A percentile compares a stretch with the other conserved stretches of the same genome.
phyloP scores from a whole-genome alignment of 805 yeast species.

The Hanseniaspora lachancei region DNA sequence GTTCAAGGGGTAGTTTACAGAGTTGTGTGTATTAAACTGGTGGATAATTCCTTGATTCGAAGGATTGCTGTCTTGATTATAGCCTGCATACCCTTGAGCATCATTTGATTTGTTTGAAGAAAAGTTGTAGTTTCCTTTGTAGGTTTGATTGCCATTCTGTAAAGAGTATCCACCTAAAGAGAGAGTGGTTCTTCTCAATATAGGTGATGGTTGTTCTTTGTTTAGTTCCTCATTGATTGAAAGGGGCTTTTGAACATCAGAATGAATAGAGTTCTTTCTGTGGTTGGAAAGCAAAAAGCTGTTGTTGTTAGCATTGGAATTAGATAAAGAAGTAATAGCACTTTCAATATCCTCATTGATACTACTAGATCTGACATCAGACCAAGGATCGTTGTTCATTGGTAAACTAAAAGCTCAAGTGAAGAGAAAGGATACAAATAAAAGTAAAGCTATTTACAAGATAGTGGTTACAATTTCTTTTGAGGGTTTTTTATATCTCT shows the following conservation, averaged over 20 bases:
- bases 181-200: constrained; percentile 21
- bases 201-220: constrained; percentile 16
- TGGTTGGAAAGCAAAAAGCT: constrained; percentile 21
- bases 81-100: background rate
- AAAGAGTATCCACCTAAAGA: constrained; percentile 22
- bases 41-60: background rate
- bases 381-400: constrained; percentile 13
- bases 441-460: constrained; percentile 15
- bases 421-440: no score
- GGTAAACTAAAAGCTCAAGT: background rate
- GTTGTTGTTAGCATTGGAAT: constrained; percentile 14
- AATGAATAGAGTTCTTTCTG: constrained; percentile 23
- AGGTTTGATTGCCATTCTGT: constrained; percentile 8
- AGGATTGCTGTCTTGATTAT: background rate
- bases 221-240: background rate
- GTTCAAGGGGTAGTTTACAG: constrained; percentile 8
- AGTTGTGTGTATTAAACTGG: constrained; percentile 8
- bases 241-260: constrained; percentile 15
- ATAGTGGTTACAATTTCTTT: constrained; percentile 4
- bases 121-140: background rate
- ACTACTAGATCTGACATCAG: constrained; percentile 14
- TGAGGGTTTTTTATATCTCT: background rate
- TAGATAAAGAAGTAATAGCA: constrained; percentile 27
- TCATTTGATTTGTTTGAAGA: background rate
- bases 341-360: constrained; percentile 27